A percentile compares a stretch with the other conserved stretches of the same genome.
These are phyloP conservation scores for Podaxis sp. DNA, from an alignment of 768 basidiomycete genomes.

Conservation along the genomic window DNA sequence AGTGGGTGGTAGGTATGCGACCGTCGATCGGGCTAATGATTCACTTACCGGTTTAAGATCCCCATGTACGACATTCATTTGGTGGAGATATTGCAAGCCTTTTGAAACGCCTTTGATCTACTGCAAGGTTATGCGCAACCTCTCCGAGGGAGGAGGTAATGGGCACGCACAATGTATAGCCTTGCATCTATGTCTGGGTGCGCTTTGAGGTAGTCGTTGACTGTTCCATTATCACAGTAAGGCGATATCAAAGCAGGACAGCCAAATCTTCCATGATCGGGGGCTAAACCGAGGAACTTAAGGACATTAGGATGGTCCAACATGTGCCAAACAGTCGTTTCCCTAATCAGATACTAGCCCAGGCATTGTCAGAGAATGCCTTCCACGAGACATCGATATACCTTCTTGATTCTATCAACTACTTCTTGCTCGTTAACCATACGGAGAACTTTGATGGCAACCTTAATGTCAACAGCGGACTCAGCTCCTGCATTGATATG, in stretches of 20 bases:
- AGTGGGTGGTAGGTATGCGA: not conserved
- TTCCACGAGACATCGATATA: not conserved
- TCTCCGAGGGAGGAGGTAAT: not conserved
- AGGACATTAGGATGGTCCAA: conserved; percentile 20
- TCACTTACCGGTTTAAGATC: conserved; percentile 10
- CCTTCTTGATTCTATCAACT: not conserved
- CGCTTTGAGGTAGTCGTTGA: not conserved
- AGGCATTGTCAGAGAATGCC: not conserved
- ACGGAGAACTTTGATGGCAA: not conserved
- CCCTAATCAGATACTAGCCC: conserved; percentile 8
- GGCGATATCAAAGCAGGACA: conserved; percentile 1
- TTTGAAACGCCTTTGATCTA: conserved; percentile 11
- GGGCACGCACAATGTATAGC: not conserved
- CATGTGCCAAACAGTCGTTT: conserved; percentile 18
- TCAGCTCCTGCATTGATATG: not conserved
- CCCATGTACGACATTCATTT: conserved; percentile 12
- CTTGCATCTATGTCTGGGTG: not conserved
- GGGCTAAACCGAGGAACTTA: conserved; percentile 17
- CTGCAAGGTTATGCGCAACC: not conserved
- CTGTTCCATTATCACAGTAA: conserved; percentile 1
- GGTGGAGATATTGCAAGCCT: conserved; percentile 21
- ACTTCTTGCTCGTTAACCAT: not conserved
- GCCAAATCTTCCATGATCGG: not conserved
- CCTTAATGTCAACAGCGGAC: not conserved
- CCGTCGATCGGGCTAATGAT: not conserved